A percentile compares a stretch with the other conserved stretches of the same genome.
Conservation (phyloP, 2,329 filamentous ascomycete genomes). For the Epichloe hybrida region DNA sequence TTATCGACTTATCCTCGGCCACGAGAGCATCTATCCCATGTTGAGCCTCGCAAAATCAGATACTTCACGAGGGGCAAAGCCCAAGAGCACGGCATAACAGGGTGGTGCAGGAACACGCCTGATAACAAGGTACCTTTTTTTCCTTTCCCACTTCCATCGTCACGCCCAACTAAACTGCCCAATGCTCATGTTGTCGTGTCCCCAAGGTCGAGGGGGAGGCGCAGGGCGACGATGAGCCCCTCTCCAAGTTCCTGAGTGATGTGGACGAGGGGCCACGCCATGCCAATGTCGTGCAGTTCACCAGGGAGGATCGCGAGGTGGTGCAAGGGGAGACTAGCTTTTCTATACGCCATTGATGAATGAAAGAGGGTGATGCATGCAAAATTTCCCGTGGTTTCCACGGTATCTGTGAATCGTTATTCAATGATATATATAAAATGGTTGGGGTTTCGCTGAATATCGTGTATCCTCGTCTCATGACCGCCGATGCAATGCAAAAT, state of each 20-base stretch:
- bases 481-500: too few relatives aligned
- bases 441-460: too few relatives aligned
- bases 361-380: too few relatives aligned
- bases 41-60: slow-evolving; percentile 15
- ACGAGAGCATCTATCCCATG: too few relatives aligned
- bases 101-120: slow-evolving; percentile 48
- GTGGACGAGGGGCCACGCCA: slow-evolving; percentile 60
- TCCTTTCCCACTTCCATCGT: background rate
- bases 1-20: too few relatives aligned
- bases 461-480: too few relatives aligned
- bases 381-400: too few relatives aligned
- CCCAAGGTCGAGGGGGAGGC: slow-evolving; percentile 75
- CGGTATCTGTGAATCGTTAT: too few relatives aligned
- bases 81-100: slow-evolving; percentile 35
- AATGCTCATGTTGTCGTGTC: too few relatives aligned
- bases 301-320: slow-evolving; percentile 51
- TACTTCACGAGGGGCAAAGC: slow-evolving; percentile 43
- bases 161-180: background rate
- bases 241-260: slow-evolving; percentile 60
- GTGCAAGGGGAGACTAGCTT: slow-evolving; percentile 59
- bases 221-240: slow-evolving; percentile 53
- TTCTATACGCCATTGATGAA: slow-evolving; percentile 30
- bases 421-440: too few relatives aligned
- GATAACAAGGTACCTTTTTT: slow-evolving; percentile 34
- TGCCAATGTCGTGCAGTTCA: slow-evolving; percentile 61